A percentile compares a stretch with the other conserved stretches of the same genome.
Evolutionary conservation across 2,329 filamentous ascomycete genomes (phyloP).

Genomic region (Sporothrix curviconia): DNA sequence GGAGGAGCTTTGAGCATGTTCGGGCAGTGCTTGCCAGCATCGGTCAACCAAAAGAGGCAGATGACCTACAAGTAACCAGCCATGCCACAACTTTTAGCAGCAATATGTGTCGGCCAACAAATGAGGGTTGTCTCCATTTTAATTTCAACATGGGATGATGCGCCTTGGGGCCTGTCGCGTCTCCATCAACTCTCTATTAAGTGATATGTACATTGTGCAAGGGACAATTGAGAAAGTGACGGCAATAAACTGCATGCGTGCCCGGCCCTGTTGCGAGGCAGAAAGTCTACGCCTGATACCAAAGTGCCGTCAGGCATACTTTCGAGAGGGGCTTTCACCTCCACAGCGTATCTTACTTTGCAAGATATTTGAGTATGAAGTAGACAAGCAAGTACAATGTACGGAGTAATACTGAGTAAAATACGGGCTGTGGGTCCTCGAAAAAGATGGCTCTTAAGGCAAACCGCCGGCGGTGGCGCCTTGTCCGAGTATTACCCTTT

Average conservation of each 20-base stretch:
- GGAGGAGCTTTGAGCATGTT: neutral
- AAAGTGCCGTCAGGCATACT: no score
- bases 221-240: slow-evolving; percentile 5
- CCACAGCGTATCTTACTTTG: neutral
- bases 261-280: neutral
- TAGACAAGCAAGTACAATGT: no score
- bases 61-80: no score
- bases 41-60: no score
- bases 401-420: no score
- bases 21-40: neutral
- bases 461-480: neutral
- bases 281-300: neutral
- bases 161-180: neutral
- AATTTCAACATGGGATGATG: no score
- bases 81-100: neutral
- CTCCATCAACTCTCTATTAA: neutral
- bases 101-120: no score
- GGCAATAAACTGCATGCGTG: neutral
- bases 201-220: neutral
- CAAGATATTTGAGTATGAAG: neutral
- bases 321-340: no score
- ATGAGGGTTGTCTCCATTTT: no score
- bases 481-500: neutral
- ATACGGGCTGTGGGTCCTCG: no score
- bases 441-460: no score